Evolutionary conservation across 139 green algal genomes (phyloP).

Genomic region (Coccomyxa sp.): DNA sequence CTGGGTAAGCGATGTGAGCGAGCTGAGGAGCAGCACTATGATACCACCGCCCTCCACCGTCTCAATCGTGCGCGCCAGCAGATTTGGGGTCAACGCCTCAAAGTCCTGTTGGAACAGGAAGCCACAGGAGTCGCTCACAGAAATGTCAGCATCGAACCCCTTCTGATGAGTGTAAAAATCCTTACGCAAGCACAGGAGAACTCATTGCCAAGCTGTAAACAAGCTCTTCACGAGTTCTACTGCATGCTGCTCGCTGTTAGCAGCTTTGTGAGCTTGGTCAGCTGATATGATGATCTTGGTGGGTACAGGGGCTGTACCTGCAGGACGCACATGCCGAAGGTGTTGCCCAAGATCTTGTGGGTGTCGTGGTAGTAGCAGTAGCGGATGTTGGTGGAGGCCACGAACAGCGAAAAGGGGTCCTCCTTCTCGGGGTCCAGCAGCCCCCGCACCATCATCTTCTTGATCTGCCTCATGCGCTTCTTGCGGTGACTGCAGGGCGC

Average conservation of each 20-base stretch:
- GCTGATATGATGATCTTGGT: too few relatives aligned
- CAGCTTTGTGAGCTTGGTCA: too few relatives aligned
- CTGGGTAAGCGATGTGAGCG: constrained; percentile 80
- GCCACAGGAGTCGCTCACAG: not conserved
- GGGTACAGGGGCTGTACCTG: constrained; percentile 49
- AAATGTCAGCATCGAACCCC: not conserved
- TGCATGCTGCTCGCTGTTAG: too few relatives aligned
- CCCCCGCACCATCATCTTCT: constrained; percentile 90
- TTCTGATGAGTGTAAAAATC: not conserved
- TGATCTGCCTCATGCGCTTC: constrained; percentile 95
- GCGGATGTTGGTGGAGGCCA: constrained; percentile 92
- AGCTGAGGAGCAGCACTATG: constrained; percentile 88
- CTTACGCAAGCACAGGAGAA: not conserved
- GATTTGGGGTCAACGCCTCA: constrained; percentile 97
- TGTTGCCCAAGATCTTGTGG: constrained; percentile 96
- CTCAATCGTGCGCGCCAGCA: constrained; percentile 95
- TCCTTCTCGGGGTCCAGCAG: constrained; percentile 94
- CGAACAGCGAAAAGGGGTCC: constrained; percentile 96
- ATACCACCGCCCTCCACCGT: constrained; percentile 96
- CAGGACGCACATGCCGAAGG: constrained; percentile 98
- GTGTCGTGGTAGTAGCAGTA: constrained; percentile 99
- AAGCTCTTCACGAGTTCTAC: too few relatives aligned
- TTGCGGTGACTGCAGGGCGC: constrained; percentile 71
- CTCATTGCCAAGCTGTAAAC: not conserved
- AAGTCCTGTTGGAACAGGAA: constrained; percentile 80